These are phyloP conservation scores for Bolboschoenoplectus hybrid DNA, from an alignment of 202 grass and related monocot genomes.

Conservation along the genomic window DNA sequence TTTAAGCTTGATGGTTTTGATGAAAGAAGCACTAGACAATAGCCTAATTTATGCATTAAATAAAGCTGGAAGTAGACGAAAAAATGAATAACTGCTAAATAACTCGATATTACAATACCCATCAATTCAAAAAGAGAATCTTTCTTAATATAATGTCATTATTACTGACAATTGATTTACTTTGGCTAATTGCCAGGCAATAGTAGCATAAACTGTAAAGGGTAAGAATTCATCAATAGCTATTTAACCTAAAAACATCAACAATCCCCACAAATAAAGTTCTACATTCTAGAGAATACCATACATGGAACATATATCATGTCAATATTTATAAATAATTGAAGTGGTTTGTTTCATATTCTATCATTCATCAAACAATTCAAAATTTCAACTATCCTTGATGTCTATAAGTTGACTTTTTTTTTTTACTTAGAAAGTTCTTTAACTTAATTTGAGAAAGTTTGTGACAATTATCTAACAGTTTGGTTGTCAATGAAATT, in stretches of 20 bases:
- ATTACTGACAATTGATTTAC: neutral
- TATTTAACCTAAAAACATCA: neutral
- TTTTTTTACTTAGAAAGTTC: too few species aligned
- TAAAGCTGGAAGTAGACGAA: neutral
- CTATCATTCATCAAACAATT: neutral
- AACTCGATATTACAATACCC: neutral
- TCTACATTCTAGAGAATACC: neutral
- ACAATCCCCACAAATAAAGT: neutral
- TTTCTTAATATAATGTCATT: neutral
- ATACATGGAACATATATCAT: neutral
- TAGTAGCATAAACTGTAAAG: neutral
- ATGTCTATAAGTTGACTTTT: too few species aligned
- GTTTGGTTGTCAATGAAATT: neutral
- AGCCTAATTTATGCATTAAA: neutral
- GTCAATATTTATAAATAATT: neutral
- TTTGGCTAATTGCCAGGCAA: neutral
- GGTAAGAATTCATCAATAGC: neutral
- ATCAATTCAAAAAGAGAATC: neutral
- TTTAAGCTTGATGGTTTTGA: neutral
- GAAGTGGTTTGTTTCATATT: neutral
- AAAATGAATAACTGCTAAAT: neutral
- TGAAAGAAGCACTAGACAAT: neutral
- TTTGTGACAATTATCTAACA: neutral
- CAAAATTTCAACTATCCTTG: neutral
- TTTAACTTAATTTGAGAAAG: neutral